Percentiles rank a stretch among this genome's conserved stretches.
Conservation (phyloP, 2,329 filamentous ascomycete genomes). For the Neofusicoccum cordaticola region DNA sequence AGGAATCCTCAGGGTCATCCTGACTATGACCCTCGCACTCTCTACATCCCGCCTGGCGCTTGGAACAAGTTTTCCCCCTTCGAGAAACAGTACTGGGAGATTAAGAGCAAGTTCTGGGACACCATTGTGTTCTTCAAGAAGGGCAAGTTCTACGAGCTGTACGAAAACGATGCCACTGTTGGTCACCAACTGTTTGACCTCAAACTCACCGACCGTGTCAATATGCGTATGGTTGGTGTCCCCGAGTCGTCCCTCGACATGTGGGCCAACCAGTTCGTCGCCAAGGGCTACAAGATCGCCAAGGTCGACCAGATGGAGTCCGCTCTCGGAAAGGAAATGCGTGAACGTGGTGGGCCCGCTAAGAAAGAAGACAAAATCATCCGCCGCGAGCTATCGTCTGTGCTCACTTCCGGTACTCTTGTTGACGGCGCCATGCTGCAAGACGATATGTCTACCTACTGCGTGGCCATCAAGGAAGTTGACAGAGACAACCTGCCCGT, state of each 20-base stretch:
- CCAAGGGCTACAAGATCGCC: slow-evolving; percentile 96
- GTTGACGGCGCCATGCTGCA: slow-evolving; percentile 97
- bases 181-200: slow-evolving; percentile 96
- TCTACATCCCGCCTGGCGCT: slow-evolving; percentile 82
- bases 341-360: slow-evolving; percentile 73
- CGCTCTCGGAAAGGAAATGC: slow-evolving; percentile 94
- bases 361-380: slow-evolving; percentile 91
- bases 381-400: slow-evolving; percentile 81
- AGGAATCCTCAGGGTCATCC: slow-evolving; percentile 73
- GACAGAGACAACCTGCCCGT: slow-evolving; percentile 70
- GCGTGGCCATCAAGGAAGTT: slow-evolving; percentile 79
- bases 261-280: slow-evolving; percentile 98
- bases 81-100: slow-evolving; percentile 98
- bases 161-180: slow-evolving; percentile 95
- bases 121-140: slow-evolving; percentile 99
- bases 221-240: slow-evolving; percentile 99
- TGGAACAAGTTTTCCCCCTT: slow-evolving; percentile 87
- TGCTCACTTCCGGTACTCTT: slow-evolving; percentile 86
- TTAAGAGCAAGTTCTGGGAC: slow-evolving; percentile 97
- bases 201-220: slow-evolving; percentile 95
- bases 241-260: slow-evolving; percentile 92
- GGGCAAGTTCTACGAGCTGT: slow-evolving; percentile 98
- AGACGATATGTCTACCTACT: slow-evolving; percentile 95
- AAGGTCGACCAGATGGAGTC: slow-evolving; percentile 96
- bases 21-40: slow-evolving; percentile 84